Evolutionary conservation across 2,329 filamentous ascomycete species (phyloP).

Genomic region (Scedosporium dehoogii): DNA sequence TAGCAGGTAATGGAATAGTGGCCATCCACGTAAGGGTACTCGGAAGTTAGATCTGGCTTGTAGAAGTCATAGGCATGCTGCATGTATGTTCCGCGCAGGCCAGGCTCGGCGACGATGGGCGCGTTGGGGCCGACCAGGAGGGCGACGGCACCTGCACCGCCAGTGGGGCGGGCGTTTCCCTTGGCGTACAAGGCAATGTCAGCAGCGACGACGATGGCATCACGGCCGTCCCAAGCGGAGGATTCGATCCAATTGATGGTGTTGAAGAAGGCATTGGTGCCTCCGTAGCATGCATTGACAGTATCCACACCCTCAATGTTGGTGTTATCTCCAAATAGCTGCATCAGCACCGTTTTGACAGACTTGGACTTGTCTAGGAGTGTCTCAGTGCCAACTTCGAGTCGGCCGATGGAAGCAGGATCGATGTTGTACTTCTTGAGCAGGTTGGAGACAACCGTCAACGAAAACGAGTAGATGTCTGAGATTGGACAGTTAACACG

Average conservation of each 20-base stretch:
- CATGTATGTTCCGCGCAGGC: conserved; percentile 72
- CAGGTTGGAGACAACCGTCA: conserved; percentile 69
- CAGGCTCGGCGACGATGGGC: conserved; percentile 66
- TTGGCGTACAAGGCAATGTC: conserved; percentile 83
- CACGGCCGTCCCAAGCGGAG: conserved; percentile 75
- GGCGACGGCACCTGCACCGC: conserved; percentile 70
- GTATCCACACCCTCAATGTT: conserved; percentile 78
- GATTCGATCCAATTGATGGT: conserved; percentile 78
- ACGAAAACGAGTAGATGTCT: conserved; percentile 83
- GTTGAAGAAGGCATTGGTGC: conserved; percentile 79
- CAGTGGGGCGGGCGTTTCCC: conserved; percentile 70
- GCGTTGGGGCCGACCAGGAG: conserved; percentile 72
- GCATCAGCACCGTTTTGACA: conserved; percentile 81
- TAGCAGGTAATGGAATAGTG: conserved; percentile 79
- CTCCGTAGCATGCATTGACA: conserved; percentile 78
- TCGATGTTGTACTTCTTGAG: conserved; percentile 79
- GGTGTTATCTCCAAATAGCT: conserved; percentile 74
- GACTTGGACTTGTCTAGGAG: conserved; percentile 86
- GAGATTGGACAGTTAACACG: conserved; percentile 13
- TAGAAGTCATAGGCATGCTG: conserved; percentile 82
- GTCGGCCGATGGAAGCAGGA: conserved; percentile 63
- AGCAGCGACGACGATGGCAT: conserved; percentile 69
- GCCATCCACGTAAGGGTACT: conserved; percentile 78
- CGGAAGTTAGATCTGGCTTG: conserved; percentile 80
- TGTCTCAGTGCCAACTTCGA: conserved; percentile 81